Conservation (phyloP, 2,329 filamentous ascomycete species). For the Sclerotinia nivalis region DNA sequence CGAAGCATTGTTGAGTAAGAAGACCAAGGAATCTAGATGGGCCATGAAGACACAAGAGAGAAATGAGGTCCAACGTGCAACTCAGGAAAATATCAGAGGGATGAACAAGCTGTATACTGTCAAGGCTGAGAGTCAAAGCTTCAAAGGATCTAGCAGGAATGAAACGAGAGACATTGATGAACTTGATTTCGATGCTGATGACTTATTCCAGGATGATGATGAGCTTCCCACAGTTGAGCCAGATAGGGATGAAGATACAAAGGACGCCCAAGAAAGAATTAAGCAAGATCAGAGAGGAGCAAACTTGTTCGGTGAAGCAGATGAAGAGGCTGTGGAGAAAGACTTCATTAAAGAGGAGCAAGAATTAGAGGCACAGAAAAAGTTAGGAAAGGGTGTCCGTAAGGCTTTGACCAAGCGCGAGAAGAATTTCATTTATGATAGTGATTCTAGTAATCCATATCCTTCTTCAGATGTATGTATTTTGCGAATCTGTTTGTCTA, state of each 20-base stretch:
- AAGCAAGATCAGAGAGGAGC: slow-evolving; percentile 82
- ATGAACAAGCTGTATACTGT: slow-evolving; percentile 55
- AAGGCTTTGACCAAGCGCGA: slow-evolving; percentile 84
- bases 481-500: not conserved
- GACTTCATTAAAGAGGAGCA: slow-evolving; percentile 69
- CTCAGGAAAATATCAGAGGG: slow-evolving; percentile 55
- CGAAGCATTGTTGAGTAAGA: slow-evolving; percentile 79
- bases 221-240: slow-evolving; percentile 73
- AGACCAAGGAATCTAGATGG: slow-evolving; percentile 76
- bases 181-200: slow-evolving; percentile 65
- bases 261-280: slow-evolving; percentile 69
- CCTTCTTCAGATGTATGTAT: slow-evolving; percentile 50
- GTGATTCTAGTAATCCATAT: slow-evolving; percentile 63
- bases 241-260: slow-evolving; percentile 79
- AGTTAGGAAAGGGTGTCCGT: slow-evolving; percentile 72
- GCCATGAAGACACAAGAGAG: slow-evolving; percentile 68
- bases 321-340: slow-evolving; percentile 71
- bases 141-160: slow-evolving; percentile 57
- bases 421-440: slow-evolving; percentile 82
- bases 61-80: slow-evolving; percentile 55
- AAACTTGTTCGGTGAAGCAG: slow-evolving; percentile 73
- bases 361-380: slow-evolving; percentile 68
- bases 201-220: slow-evolving; percentile 85
- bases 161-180: slow-evolving; percentile 72
- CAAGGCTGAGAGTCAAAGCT: slow-evolving; percentile 69